phyloP scores from a whole-genome alignment of 2,329 filamentous ascomycete genomes.

The Aspergillus fumigatus region DNA sequence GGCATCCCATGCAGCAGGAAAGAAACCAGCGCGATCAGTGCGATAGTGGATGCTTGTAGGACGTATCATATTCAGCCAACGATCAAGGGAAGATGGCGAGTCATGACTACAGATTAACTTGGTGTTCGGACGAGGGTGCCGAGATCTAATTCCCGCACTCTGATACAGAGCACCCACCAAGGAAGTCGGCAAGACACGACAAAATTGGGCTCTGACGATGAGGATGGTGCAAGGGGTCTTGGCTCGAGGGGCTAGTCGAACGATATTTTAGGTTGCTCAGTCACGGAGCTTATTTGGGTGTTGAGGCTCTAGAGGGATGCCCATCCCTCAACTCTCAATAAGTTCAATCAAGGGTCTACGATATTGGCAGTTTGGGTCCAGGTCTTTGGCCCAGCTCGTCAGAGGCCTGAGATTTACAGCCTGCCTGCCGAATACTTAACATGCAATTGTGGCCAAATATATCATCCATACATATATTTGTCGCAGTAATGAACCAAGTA shows the following conservation, averaged over 20 bases:
- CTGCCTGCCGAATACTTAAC: background rate
- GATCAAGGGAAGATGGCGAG: conserved; percentile 54
- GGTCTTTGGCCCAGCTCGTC: background rate
- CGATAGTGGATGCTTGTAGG: conserved; percentile 12
- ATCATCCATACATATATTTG: background rate
- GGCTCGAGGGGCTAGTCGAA: background rate
- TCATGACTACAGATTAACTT: conserved; percentile 47
- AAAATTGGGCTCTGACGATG: background rate
- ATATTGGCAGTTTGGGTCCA: conserved; percentile 1
- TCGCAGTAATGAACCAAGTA: background rate
- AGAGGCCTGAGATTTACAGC: background rate
- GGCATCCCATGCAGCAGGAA: conserved; percentile 1
- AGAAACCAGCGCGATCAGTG: background rate
- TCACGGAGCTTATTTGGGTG: background rate
- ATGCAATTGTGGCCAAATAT: background rate
- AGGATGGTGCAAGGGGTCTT: background rate
- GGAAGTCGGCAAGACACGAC: conserved; percentile 14
- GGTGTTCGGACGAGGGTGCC: conserved; percentile 47
- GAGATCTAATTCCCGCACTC: conserved; percentile 2
- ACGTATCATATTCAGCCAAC: conserved; percentile 38
- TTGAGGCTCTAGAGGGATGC: conserved; percentile 1
- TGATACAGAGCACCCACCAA: conserved; percentile 11
- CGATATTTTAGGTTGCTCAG: background rate
- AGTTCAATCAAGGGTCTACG: conserved; percentile 11
- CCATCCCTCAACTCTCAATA: conserved; percentile 8